A percentile compares a stretch with the other conserved stretches of the same genome.
These are phyloP conservation scores for Leishmania turanica DNA, from an alignment of 208 protist genomes.

Conservation along the genomic window DNA sequence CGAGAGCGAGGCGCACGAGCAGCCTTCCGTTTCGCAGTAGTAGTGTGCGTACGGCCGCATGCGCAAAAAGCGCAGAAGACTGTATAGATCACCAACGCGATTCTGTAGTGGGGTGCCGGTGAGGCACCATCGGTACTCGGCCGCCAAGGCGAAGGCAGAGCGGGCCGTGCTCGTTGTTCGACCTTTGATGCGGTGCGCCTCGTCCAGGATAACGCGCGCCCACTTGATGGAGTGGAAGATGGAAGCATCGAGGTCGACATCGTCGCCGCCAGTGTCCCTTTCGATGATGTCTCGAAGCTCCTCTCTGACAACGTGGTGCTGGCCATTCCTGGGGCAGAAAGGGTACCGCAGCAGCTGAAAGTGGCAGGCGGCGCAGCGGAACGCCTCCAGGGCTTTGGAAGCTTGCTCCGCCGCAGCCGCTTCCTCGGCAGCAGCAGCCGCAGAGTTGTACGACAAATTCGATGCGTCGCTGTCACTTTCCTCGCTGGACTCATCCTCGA, in stretches of 20 bases:
- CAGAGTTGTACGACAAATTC: slow-evolving; percentile 22
- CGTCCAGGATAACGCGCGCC: slow-evolving; percentile 92
- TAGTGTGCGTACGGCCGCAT: slow-evolving; percentile 85
- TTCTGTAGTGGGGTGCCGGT: slow-evolving; percentile 98
- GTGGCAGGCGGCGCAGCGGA: slow-evolving; percentile 64
- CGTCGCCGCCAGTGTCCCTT: slow-evolving; percentile 78
- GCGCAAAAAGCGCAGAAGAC: slow-evolving; percentile 95
- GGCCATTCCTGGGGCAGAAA: slow-evolving; percentile 87
- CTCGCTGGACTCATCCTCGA: slow-evolving; percentile 11
- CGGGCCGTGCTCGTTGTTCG: slow-evolving; percentile 88
- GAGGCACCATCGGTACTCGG: slow-evolving; percentile 90
- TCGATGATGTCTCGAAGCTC: slow-evolving; percentile 69
- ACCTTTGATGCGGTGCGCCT: slow-evolving; percentile 93
- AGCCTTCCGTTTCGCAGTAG: slow-evolving; percentile 87
- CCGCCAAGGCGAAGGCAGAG: slow-evolving; percentile 78
- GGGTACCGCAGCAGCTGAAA: slow-evolving; percentile 84
- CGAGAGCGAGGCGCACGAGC: slow-evolving; percentile 88
- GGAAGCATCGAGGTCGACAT: slow-evolving; percentile 64
- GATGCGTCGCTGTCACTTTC: slow-evolving; percentile 17
- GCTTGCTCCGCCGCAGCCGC: slow-evolving; percentile 27
- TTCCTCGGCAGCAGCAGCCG: slow-evolving; percentile 42
- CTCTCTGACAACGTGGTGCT: slow-evolving; percentile 77
- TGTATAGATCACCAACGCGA: slow-evolving; percentile 96
- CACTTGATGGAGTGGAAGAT: slow-evolving; percentile 87
- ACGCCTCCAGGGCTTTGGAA: slow-evolving; percentile 39